These are phyloP conservation scores for Metarhizium robertsii DNA, from an alignment of 2,329 filamentous ascomycete genomes.

Conservation along the genomic window DNA sequence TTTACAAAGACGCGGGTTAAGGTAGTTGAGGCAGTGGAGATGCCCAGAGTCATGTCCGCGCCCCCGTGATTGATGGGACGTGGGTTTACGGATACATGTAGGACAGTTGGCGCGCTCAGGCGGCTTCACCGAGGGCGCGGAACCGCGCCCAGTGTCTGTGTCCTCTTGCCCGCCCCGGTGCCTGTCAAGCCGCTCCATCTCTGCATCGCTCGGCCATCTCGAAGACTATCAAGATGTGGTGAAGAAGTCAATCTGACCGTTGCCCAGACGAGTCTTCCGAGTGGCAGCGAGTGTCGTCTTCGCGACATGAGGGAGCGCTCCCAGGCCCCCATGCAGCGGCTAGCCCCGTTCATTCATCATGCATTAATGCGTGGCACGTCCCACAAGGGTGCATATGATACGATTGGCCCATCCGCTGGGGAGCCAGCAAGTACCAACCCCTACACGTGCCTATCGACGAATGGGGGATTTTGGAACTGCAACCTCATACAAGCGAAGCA, in stretches of 20 bases:
- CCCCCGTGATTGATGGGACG: not conserved
- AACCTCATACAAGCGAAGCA: not conserved
- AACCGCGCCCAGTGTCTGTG: constrained; percentile 18
- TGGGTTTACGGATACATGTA: not conserved
- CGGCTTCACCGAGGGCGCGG: constrained; percentile 21
- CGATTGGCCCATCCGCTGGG: not conserved
- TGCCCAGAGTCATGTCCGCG: not conserved
- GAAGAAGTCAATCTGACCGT: no score
- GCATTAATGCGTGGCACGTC: constrained; percentile 4
- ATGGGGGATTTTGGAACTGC: not conserved
- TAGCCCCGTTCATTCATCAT: not conserved
- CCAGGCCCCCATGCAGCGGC: not conserved
- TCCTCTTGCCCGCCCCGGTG: constrained; percentile 6
- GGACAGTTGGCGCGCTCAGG: constrained; percentile 1
- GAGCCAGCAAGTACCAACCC: not conserved
- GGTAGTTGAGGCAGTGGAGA: not conserved
- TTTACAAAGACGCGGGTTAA: not conserved
- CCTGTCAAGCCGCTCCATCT: not conserved
- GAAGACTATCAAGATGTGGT: not conserved
- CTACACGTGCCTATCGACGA: not conserved
- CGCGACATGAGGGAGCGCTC: not conserved
- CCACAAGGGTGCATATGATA: constrained; percentile 2
- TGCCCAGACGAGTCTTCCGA: no score
- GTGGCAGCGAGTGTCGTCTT: no score
- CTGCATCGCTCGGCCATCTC: not conserved